Evolutionary conservation across 352 stramenopile genomes (phyloP), one percentile per base, ranked within the genome.

Genomic region (Elongisporangium anandrum): DNA sequence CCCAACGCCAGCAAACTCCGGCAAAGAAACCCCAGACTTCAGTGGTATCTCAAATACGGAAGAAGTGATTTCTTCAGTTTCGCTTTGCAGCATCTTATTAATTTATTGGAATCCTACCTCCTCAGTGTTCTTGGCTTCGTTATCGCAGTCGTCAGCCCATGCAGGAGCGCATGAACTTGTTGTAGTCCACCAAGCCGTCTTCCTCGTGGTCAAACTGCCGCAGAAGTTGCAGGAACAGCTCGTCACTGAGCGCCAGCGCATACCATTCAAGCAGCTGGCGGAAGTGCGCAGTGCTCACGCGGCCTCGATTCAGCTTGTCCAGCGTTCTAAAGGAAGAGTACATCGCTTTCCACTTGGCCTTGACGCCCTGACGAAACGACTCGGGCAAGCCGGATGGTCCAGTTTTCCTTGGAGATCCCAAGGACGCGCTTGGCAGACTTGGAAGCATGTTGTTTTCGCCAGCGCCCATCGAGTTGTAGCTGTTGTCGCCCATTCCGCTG

Each of bases 211-310:
- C 81, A 26, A 89, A 91, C 8, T 72, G 71, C 52, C 79, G 79
- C n/a, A 91, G 73, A 13, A 91, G 53, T 17, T 66, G 55, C 34
- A 86, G 60, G n/a, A 87, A 81, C 29, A 63, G 57, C 22, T 85
- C 66, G 59, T 92, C 77, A 17, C 59, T 70, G 26, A 92, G 47
- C 1, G 71, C 45, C 13, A 92, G 62, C 22, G 73, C 68, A 58
- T 88, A 90, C 81, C 81, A 90, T 57, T 86, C 77, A 52, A 92
- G 72, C n/a, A 92, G 51, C 48, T 90, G 79, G 9, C 81, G 79
- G 51, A 92, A 89, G 56, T 92, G 79, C 9, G 75, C 64, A 2
- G 69, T 64, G 61, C 75, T 88, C 12, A 88, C 70, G 5, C 77
- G 76, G 0, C 78, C 76, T 0, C 64, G 47, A n/a, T 75, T 81